Evolutionary conservation across 768 basidiomycete genomes (phyloP).

Genomic region (Trametes meyenii): DNA sequence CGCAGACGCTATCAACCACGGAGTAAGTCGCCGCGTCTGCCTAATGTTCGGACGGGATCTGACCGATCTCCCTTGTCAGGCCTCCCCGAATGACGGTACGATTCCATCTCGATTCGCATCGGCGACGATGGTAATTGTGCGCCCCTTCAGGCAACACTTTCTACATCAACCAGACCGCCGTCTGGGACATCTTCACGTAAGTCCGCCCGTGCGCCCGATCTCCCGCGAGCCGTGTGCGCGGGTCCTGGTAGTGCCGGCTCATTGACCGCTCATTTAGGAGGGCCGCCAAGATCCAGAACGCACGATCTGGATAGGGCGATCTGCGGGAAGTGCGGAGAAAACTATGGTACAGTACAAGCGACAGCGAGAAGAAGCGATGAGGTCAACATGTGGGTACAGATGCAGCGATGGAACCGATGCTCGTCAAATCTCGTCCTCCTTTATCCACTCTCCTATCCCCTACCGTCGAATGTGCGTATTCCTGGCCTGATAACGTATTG

Average conservation of each 20-base stretch:
- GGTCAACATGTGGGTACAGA: not conserved
- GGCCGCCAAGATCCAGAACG: conserved; percentile 28
- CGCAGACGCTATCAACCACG: conserved; percentile 52
- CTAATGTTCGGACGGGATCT: conserved; percentile 10
- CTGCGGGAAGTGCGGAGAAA: conserved; percentile 3
- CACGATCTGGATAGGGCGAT: conserved; percentile 21
- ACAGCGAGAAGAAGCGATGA: not conserved
- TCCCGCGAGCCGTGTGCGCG: not conserved
- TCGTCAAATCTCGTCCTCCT: not conserved
- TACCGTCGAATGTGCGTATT: not conserved
- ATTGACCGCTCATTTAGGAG: conserved; percentile 20
- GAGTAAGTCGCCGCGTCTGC: conserved; percentile 31
- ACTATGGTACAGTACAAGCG: conserved; percentile 15
- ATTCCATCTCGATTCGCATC: conserved; percentile 13
- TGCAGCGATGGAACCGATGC: not conserved
- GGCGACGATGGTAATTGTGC: conserved; percentile 9
- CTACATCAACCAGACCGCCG: conserved; percentile 53
- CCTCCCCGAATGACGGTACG: conserved; percentile 59
- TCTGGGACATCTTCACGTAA: conserved; percentile 57
- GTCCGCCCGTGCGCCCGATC: conserved; percentile 12
- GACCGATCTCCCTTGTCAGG: conserved; percentile 30
- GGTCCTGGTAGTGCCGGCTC: not conserved
- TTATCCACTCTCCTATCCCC: not conserved
- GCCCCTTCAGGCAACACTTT: conserved; percentile 47
- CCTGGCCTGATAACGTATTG: not conserved